Evolutionary conservation across 2,329 filamentous ascomycete genomes (phyloP).

Genomic region (Seiridium cupressi): DNA sequence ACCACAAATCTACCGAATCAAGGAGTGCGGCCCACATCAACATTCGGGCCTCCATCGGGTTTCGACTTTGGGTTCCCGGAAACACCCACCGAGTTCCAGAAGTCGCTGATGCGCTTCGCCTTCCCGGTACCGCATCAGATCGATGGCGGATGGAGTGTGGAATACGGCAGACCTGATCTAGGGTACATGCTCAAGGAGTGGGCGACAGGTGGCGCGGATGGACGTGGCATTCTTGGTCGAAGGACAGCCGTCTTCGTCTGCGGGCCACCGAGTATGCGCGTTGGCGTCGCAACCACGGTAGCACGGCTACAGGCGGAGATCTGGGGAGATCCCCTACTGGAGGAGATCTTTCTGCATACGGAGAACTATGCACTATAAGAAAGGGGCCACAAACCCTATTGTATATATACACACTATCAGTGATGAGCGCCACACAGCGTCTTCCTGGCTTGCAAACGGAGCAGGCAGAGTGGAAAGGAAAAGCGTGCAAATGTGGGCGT

Average conservation of each 20-base stretch:
- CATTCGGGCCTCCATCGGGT: constrained; percentile 58
- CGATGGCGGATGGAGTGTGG: constrained; percentile 82
- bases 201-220: constrained; percentile 67
- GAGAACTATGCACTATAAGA: constrained; percentile 89
- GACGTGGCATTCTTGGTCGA: constrained; percentile 70
- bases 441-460: too few relatives aligned
- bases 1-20: constrained; percentile 36
- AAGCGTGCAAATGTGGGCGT: too few relatives aligned
- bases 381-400: neutral
- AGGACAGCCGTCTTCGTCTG: constrained; percentile 91
- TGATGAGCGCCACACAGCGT: too few relatives aligned
- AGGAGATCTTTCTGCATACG: constrained; percentile 91
- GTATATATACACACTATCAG: too few relatives aligned
- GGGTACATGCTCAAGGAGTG: constrained; percentile 83
- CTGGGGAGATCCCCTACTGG: constrained; percentile 72
- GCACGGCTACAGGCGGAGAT: constrained; percentile 80
- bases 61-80: constrained; percentile 80
- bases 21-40: constrained; percentile 48
- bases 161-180: constrained; percentile 88
- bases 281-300: constrained; percentile 83
- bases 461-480: too few relatives aligned
- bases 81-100: constrained; percentile 84
- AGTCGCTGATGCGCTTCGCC: constrained; percentile 85
- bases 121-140: constrained; percentile 70
- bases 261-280: constrained; percentile 81